Evolutionary conservation across 257 asterid species (phyloP).

Genomic region (Ilex asprella): DNA sequence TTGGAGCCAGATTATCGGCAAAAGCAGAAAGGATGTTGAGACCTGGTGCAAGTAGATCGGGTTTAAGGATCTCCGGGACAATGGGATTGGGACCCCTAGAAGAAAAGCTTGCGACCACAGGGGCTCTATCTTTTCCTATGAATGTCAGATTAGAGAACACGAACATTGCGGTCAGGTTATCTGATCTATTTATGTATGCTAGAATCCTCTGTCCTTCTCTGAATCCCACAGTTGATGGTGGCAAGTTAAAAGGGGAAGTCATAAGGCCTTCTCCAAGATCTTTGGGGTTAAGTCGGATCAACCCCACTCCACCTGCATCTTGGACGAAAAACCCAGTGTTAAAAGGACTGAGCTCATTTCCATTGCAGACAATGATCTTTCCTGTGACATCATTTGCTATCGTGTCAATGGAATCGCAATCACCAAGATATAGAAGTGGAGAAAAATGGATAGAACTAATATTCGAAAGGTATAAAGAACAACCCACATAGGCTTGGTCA

Average conservation of each 20-base stretch:
- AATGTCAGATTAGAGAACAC: background rate
- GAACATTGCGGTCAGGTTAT: background rate
- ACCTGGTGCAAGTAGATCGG: too few relatives aligned
- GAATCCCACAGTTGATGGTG: background rate
- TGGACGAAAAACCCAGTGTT: background rate
- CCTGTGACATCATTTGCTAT: background rate
- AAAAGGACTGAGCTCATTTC: background rate
- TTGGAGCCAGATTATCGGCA: background rate
- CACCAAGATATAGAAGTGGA: background rate
- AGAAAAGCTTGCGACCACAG: too few relatives aligned
- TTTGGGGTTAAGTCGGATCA: background rate
- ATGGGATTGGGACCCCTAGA: too few relatives aligned
- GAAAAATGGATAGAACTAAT: background rate
- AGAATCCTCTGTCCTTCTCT: background rate
- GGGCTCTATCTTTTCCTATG: background rate
- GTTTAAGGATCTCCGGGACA: too few relatives aligned
- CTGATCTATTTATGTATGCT: background rate
- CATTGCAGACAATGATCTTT: background rate
- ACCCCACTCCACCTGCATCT: background rate
- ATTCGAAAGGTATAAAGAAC: background rate
- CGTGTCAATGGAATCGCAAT: background rate
- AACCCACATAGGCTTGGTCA: background rate
- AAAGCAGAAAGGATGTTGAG: background rate
- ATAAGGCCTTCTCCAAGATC: background rate
- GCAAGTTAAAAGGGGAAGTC: background rate